Conservation (phyloP, 2,329 filamentous ascomycete genomes). For the Immersiporthe knoxdaviesiana region DNA sequence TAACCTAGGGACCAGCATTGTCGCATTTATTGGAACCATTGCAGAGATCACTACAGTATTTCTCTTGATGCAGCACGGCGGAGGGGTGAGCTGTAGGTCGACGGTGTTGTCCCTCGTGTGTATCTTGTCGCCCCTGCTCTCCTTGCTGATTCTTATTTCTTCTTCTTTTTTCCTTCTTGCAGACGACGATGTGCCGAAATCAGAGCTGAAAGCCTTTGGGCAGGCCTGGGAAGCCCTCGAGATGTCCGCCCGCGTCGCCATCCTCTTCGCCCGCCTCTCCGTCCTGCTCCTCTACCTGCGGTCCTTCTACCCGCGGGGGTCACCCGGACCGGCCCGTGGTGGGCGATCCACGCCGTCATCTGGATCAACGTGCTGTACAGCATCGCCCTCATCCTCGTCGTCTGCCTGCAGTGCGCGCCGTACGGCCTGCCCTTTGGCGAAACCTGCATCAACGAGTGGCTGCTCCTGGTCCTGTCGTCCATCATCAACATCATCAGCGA, state of each 20-base stretch:
- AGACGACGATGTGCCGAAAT: constrained; percentile 29
- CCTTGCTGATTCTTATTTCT: not conserved
- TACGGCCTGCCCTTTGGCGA: constrained; percentile 32
- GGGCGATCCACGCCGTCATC: constrained; percentile 33
- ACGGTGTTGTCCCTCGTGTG: not conserved
- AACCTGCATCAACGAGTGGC: constrained; percentile 34
- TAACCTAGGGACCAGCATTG: constrained; percentile 31
- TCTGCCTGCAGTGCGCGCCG: constrained; percentile 34
- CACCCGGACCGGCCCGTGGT: constrained; percentile 32
- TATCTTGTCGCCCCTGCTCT: too few relatives aligned
- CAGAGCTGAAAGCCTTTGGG: constrained; percentile 27
- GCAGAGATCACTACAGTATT: constrained; percentile 29
- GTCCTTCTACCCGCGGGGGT: constrained; percentile 53
- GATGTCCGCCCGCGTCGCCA: constrained; percentile 33
- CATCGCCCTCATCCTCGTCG: constrained; percentile 33
- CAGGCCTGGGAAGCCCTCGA: constrained; percentile 33
- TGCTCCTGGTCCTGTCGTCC: constrained; percentile 33
- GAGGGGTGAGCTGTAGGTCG: constrained; percentile 15
- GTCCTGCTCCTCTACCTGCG: constrained; percentile 45
- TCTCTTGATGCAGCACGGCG: constrained; percentile 31
- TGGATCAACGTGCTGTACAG: constrained; percentile 35
- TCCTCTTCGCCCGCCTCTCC: constrained; percentile 36
- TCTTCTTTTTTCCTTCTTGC: not conserved
- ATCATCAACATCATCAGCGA: constrained; percentile 37
- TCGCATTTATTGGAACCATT: constrained; percentile 32